Percentiles rank a stretch among this genome's conserved stretches.
Evolutionary conservation across 2,329 filamentous ascomycete genomes (phyloP).

Genomic region (Tolypocladium capitatum): DNA sequence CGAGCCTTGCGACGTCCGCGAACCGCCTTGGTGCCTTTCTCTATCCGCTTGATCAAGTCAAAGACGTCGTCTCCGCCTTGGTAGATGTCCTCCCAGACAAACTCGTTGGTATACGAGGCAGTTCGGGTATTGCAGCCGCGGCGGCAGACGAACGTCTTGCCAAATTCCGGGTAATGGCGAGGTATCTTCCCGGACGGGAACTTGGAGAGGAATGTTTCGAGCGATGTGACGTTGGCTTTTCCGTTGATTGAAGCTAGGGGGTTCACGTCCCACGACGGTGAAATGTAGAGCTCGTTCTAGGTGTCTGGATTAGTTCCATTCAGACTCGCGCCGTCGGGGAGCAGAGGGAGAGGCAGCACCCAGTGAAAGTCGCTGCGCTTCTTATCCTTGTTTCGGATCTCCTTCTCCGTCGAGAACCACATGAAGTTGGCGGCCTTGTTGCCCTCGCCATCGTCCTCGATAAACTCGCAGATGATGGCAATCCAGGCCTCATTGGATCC

Average conservation of each 20-base stretch:
- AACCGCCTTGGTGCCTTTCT: slow-evolving; percentile 59
- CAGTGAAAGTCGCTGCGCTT: slow-evolving; percentile 68
- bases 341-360: slow-evolving; percentile 23
- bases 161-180: slow-evolving; percentile 57
- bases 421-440: slow-evolving; percentile 77
- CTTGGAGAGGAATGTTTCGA: slow-evolving; percentile 48
- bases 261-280: slow-evolving; percentile 75
- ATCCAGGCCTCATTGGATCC: slow-evolving; percentile 84
- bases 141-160: slow-evolving; percentile 81
- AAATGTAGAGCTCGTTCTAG: slow-evolving; percentile 85
- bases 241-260: slow-evolving; percentile 82
- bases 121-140: slow-evolving; percentile 82
- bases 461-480: slow-evolving; percentile 73
- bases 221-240: slow-evolving; percentile 69
- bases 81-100: slow-evolving; percentile 81
- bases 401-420: slow-evolving; percentile 90
- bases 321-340: background rate
- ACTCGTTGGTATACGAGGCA: slow-evolving; percentile 83
- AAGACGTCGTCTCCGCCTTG: slow-evolving; percentile 50
- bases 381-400: slow-evolving; percentile 72
- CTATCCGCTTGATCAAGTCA: slow-evolving; percentile 51
- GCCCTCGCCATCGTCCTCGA: slow-evolving; percentile 50
- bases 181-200: slow-evolving; percentile 68
- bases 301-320: background rate
- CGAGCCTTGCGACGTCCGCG: slow-evolving; percentile 18